Evolutionary conservation across 768 basidiomycete species (phyloP).

Genomic region (Pulveroboletus sp.): DNA sequence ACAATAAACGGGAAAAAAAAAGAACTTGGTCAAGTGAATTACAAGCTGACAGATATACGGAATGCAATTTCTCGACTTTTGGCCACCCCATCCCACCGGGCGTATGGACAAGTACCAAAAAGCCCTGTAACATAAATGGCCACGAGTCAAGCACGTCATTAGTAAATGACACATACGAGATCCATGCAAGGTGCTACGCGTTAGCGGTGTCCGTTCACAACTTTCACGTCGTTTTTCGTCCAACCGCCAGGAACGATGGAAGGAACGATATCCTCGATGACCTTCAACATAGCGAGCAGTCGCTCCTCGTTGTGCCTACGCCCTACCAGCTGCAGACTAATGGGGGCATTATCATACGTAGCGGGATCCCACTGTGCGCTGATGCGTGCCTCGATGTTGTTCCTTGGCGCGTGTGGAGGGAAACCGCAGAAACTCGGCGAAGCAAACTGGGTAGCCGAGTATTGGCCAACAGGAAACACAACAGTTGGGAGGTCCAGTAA

Average conservation of each 20-base stretch:
- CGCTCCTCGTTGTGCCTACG: conserved; percentile 50
- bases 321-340: conserved; percentile 50
- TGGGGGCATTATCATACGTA: conserved; percentile 42
- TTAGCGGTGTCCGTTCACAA: conserved; percentile 11
- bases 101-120: background rate
- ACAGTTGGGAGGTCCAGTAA: conserved; percentile 47
- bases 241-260: conserved; percentile 11
- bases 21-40: no score
- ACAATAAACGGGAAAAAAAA: no score
- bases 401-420: conserved; percentile 30
- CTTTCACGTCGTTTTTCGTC: conserved; percentile 3
- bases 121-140: conserved; percentile 10
- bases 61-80: background rate
- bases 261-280: conserved; percentile 33
- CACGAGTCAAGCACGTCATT: conserved; percentile 12
- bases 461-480: conserved; percentile 45
- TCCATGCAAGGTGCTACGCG: background rate
- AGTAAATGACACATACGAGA: conserved; percentile 4
- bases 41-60: no score
- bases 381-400: conserved; percentile 35
- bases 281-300: conserved; percentile 42
- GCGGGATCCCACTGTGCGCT: conserved; percentile 40
- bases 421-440: conserved; percentile 4
- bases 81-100: conserved; percentile 12
- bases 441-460: conserved; percentile 25